Evolutionary conservation across 495 filamentous ascomycete species (phyloP), one percentile per base, ranked within the genome.

Genomic region (Podospora anserina): DNA sequence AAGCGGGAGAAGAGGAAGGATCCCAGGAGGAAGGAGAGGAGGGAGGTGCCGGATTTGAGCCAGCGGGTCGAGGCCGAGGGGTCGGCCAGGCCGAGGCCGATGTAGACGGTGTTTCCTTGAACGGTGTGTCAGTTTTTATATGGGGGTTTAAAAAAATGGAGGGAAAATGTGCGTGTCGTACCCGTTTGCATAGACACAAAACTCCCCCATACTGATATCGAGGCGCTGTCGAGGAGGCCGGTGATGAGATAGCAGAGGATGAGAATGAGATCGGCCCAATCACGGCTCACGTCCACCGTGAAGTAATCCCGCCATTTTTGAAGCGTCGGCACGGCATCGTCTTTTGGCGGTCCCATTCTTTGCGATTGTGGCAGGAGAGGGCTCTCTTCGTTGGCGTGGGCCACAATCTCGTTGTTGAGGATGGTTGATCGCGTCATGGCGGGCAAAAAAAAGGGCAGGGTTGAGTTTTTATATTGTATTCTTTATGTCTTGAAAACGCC

Each of bases 111-210:
- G 76, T 93, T 93, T 61, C 83, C 83, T 85, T 4, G 30, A 7
- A 54, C 1, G 1, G 2, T 15, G 15, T 11, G 34, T 30, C 27
- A 30, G 56, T 44, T 57, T 2, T 49, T 49, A 23, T 49, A 16
- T 49, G 5, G 13, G 2, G 26, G 16, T n/a, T 1, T 9, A 9
- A 11, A 9, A 9, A 30, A 19, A 61, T 13, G 39, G 39, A 13
- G 39, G 39, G 39, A 9, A 30, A 26, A 61, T 32, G 30, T 4
- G 30, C 4, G 30, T 4, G 30, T 5, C 74, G 7, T 44, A 82
- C 90, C 90, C 27, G 90, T 92, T 73, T 93, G 90, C 90, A 93
- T 92, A 71, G 87, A 89, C 27, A 90, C 89, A 71, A 93, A 92
- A 1, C 88, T 87, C 15, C 89, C 89, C 90, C 90, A 92, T 27